These are phyloP conservation scores for Komagataella ulmi DNA, from an alignment of 805 yeast genomes.

Conservation along the genomic window DNA sequence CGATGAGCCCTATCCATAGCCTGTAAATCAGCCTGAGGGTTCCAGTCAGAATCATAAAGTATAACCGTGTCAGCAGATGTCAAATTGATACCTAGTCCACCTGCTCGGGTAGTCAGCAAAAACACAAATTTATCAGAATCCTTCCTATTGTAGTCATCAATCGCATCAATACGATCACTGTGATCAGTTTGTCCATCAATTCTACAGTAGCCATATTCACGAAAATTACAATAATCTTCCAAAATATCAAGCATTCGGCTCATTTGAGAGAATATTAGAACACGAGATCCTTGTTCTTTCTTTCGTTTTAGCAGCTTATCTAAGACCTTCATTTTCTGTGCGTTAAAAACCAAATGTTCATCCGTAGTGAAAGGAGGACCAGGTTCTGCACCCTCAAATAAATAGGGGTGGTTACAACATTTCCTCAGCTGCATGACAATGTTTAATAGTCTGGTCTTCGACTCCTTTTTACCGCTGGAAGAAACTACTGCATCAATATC, in stretches of 20 bases:
- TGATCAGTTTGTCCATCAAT: constrained; percentile 81
- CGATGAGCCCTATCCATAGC: constrained; percentile 88
- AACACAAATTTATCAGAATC: constrained; percentile 63
- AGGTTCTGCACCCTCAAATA: constrained; percentile 90
- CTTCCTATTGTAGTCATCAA: constrained; percentile 82
- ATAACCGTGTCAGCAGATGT: constrained; percentile 71
- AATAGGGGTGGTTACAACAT: constrained; percentile 84
- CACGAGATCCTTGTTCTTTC: constrained; percentile 61
- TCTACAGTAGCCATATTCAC: constrained; percentile 61
- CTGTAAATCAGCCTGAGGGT: constrained; percentile 80
- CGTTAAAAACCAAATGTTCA: constrained; percentile 64
- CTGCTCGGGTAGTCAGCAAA: constrained; percentile 72
- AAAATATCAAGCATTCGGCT: constrained; percentile 68
- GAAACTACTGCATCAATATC: constrained; percentile 81
- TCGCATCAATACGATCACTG: constrained; percentile 58
- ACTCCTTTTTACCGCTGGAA: constrained; percentile 87
- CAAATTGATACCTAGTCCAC: constrained; percentile 79
- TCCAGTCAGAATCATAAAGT: constrained; percentile 75
- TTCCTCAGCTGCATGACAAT: constrained; percentile 89
- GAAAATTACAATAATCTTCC: constrained; percentile 66
- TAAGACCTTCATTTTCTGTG: constrained; percentile 59
- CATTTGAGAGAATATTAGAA: constrained; percentile 74
- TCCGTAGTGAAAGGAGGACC: constrained; percentile 84
- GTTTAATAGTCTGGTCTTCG: constrained; percentile 79
- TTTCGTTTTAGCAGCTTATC: constrained; percentile 58